Conservation (phyloP, 2,329 filamentous ascomycete genomes). For the Grosmannia penicillata region DNA sequence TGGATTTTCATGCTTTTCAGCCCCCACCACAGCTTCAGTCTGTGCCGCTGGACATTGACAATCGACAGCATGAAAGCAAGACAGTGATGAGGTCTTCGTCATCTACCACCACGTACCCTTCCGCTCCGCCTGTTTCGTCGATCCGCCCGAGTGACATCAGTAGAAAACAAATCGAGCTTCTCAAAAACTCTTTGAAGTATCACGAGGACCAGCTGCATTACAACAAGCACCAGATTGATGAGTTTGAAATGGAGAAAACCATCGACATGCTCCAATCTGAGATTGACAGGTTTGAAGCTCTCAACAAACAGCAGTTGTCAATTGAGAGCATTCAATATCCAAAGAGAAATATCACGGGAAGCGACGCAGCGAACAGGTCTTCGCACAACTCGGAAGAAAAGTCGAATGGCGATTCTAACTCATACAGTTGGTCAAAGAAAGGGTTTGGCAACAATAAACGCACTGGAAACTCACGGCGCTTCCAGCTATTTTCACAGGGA, state of each 20-base stretch:
- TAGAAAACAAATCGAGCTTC: constrained; percentile 37
- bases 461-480: constrained; percentile 8
- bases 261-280: constrained; percentile 24
- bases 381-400: background rate
- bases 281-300: constrained; percentile 28
- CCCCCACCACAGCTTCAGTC: background rate
- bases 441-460: constrained; percentile 5
- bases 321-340: constrained; percentile 30
- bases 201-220: constrained; percentile 43
- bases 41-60: background rate
- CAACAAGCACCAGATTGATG: constrained; percentile 49
- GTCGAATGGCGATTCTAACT: background rate
- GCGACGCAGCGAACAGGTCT: constrained; percentile 12
- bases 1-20: constrained; percentile 2
- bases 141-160: constrained; percentile 47
- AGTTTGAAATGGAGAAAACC: constrained; percentile 31
- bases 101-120: constrained; percentile 12
- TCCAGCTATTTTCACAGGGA: constrained; percentile 7
- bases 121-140: constrained; percentile 35
- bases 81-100: too few relatives aligned
- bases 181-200: constrained; percentile 38
- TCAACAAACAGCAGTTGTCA: constrained; percentile 26
- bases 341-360: constrained; percentile 11
- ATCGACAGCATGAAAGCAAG: background rate
- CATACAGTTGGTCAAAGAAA: background rate